Conservation (phyloP, 2,329 filamentous ascomycete species). For the Fusarium hainanense region DNA sequence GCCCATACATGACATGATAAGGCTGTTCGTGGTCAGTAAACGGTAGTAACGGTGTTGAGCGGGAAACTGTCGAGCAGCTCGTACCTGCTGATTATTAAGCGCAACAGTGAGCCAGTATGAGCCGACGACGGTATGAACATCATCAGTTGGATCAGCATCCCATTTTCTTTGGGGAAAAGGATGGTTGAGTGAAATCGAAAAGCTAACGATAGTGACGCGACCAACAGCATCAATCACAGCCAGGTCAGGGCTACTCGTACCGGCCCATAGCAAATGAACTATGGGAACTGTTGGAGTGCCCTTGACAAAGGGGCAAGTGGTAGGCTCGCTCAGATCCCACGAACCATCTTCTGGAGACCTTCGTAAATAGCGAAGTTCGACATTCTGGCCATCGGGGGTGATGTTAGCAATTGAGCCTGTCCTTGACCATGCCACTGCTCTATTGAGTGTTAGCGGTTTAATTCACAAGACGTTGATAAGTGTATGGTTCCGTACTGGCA, state of each 20-base stretch:
- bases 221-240: constrained; percentile 85
- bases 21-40: constrained; percentile 37
- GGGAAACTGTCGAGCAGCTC: not conserved
- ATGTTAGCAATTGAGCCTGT: constrained; percentile 87
- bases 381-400: constrained; percentile 72
- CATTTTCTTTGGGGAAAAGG: constrained; percentile 71
- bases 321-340: constrained; percentile 83
- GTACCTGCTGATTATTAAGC: constrained; percentile 56
- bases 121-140: constrained; percentile 82
- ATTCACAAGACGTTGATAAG: not conserved
- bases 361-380: constrained; percentile 79
- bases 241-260: constrained; percentile 78
- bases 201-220: constrained; percentile 78
- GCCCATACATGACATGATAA: constrained; percentile 65
- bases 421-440: constrained; percentile 88
- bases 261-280: constrained; percentile 85
- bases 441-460: constrained; percentile 51
- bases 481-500: constrained; percentile 73
- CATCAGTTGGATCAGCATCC: constrained; percentile 76
- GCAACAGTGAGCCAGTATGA: constrained; percentile 83
- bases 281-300: constrained; percentile 73
- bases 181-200: constrained; percentile 78
- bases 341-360: constrained; percentile 74
- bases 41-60: not conserved
- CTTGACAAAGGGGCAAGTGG: constrained; percentile 69